Percentiles rank a stretch among this genome's conserved stretches.
Conservation (phyloP, 148 eudicot genomes). For the Diospyros kaki region DNA sequence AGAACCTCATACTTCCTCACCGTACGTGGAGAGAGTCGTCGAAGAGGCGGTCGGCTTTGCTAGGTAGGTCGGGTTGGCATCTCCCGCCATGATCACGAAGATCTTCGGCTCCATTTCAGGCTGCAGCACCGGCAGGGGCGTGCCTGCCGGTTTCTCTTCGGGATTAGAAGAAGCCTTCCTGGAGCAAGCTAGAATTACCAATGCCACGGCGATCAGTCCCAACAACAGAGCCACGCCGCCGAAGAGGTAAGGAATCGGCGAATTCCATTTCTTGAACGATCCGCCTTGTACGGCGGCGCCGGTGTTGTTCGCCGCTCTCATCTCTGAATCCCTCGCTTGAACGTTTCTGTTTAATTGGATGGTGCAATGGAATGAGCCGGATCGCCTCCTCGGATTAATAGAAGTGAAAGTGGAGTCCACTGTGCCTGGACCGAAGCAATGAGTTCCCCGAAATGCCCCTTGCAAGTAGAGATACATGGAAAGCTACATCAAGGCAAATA, state of each 20-base stretch:
- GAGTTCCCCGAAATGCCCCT: not conserved
- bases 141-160: not conserved
- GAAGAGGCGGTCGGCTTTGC: conserved; percentile 14
- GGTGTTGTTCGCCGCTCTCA: not conserved
- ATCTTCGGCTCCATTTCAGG: conserved; percentile 17
- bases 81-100: conserved; percentile 24
- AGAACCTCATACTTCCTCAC: not conserved
- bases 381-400: conserved; percentile 6
- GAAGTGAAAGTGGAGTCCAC: not conserved
- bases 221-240: conserved; percentile 32
- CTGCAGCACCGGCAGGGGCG: not conserved
- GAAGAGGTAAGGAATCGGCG: conserved; percentile 40
- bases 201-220: conserved; percentile 30
- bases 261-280: conserved; percentile 15
- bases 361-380: conserved; percentile 15
- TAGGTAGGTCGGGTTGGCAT: conserved; percentile 15
- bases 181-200: conserved; percentile 28
- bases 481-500: too few relatives aligned
- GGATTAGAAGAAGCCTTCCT: not conserved
- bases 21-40: too few relatives aligned
- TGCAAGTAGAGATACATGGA: too few relatives aligned
- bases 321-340: not conserved
- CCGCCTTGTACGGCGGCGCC: not conserved
- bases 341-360: conserved; percentile 2
- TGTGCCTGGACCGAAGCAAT: conserved; percentile 21